These are phyloP conservation scores for Cruciata laevipes DNA, from an alignment of 257 asterid genomes.

Conservation along the genomic window DNA sequence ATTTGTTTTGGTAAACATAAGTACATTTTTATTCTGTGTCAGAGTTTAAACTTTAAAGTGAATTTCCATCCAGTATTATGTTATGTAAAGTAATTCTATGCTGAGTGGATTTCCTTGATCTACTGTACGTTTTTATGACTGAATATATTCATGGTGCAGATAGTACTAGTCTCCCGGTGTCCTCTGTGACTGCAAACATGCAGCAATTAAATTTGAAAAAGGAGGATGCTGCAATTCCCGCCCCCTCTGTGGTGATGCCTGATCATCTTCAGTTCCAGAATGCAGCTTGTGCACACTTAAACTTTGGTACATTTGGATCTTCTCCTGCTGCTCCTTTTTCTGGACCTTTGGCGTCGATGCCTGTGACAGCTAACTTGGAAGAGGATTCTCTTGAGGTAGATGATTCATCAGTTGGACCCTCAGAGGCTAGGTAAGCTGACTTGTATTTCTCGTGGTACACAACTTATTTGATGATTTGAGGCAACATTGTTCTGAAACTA, in stretches of 20 bases:
- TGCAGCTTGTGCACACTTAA: constrained; percentile 77
- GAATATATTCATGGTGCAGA: constrained; percentile 44
- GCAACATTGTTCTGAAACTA: neutral
- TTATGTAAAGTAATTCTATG: no score
- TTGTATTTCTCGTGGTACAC: neutral
- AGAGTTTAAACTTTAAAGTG: no score
- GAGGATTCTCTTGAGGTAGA: constrained; percentile 39
- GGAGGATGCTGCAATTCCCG: constrained; percentile 37
- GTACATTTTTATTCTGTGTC: neutral
- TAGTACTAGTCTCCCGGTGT: constrained; percentile 35
- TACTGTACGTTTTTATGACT: neutral
- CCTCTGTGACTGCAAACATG: constrained; percentile 52
- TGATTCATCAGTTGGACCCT: constrained; percentile 42
- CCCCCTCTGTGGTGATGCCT: constrained; percentile 70
- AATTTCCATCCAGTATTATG: neutral
- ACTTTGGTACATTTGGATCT: constrained; percentile 82
- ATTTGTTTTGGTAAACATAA: neutral
- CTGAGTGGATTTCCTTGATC: neutral
- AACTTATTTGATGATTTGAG: neutral
- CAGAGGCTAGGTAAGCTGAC: constrained; percentile 43
- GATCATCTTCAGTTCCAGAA: constrained; percentile 73
- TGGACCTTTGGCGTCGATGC: constrained; percentile 39
- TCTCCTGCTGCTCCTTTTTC: constrained; percentile 35
- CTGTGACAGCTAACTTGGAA: constrained; percentile 40
- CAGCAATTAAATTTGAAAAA: constrained; percentile 46